phyloP scores from a whole-genome alignment of 2,329 filamentous ascomycete species.

The Clarireedia homoeocarpa region DNA sequence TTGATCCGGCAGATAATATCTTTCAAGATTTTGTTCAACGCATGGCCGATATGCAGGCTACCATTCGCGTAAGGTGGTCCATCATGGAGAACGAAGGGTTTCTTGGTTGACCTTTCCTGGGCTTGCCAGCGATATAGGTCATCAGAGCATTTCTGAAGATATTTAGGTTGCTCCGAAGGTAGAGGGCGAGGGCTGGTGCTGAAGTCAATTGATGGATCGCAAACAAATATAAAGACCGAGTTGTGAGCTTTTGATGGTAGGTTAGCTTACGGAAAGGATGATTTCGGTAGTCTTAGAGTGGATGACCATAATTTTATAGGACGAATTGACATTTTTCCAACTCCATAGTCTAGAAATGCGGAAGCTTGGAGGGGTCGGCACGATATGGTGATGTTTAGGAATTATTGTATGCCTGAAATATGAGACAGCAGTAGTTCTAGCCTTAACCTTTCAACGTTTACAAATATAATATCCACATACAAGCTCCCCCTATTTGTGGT shows the following conservation, averaged over 20 bases:
- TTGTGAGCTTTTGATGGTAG: conserved; percentile 10
- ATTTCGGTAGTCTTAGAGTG: conserved; percentile 68
- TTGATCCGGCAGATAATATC: conserved; percentile 83
- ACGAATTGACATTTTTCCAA: conserved; percentile 25
- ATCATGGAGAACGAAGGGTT: conserved; percentile 80
- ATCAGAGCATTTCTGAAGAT: conserved; percentile 74
- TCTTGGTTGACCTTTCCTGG: conserved; percentile 19
- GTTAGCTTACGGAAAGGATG: conserved; percentile 56
- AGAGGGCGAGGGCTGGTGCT: conserved; percentile 30
- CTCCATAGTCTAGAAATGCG: conserved; percentile 10
- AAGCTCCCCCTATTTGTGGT: no score
- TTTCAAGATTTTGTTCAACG: conserved; percentile 94
- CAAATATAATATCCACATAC: no score
- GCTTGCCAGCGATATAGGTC: conserved; percentile 85
- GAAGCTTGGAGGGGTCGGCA: no score
- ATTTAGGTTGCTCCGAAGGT: conserved; percentile 38
- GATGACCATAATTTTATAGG: conserved; percentile 57
- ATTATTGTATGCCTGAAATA: no score
- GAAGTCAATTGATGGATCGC: conserved; percentile 7
- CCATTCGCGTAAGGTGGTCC: conserved; percentile 97
- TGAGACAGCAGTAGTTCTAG: no score
- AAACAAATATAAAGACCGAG: background rate
- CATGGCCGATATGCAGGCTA: conserved; percentile 82
- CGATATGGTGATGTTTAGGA: no score
- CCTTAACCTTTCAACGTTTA: no score